Base-by-base conservation (phyloP, 2,329 filamentous ascomycete species). In the Claviceps monticola region DNA sequence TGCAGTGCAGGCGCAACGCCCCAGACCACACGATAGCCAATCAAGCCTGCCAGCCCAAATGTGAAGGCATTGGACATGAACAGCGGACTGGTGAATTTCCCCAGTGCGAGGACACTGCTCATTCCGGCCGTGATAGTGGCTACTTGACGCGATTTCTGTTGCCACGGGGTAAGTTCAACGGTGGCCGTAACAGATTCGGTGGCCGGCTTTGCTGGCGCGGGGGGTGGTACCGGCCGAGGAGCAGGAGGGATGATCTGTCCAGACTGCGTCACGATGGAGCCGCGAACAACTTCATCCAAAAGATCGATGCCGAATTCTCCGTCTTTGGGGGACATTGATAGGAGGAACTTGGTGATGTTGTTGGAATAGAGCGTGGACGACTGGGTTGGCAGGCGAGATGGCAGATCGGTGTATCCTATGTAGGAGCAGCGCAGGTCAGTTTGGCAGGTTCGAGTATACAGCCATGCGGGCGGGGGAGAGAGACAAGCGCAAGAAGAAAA, bases 41-140 rank as follows among this genome's bases (percentile, higher is more conserved):
- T 88, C 29, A 95, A 71, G 59, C 87, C 86, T 47, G 89, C 87
- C 46, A 95, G 72, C 16, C 84, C 82, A 65, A 93, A 93, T 0
- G 86, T 90, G 62, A 95, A 91, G 46, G 83, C 80, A 60, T 95
- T 95, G 41, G 79, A 73, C 88, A 95, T 95, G 69, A 95, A 93
- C 1, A 91, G 63, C 1, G 89, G 87, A 0, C 84, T 82, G 0
- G 88, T 93, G 44, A 84, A 70, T 64, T 93, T 94, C 49, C 88
- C 88, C 2, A 95, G 73, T 2, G 83, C 83, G 19, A 95, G 70
- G 21, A 82, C 80, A 11, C 82, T 74, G 26, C 82, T 81, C 84
- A 95, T 90, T 2, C 83, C 87, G 34, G 80, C 85, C 0, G 87
- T 89, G 2, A 94, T 75, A 0, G 77, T 72, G 0, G 80, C 76